phyloP scores from a whole-genome alignment of 2,329 filamentous ascomycete species.

The Albophoma yamanashiensis region DNA sequence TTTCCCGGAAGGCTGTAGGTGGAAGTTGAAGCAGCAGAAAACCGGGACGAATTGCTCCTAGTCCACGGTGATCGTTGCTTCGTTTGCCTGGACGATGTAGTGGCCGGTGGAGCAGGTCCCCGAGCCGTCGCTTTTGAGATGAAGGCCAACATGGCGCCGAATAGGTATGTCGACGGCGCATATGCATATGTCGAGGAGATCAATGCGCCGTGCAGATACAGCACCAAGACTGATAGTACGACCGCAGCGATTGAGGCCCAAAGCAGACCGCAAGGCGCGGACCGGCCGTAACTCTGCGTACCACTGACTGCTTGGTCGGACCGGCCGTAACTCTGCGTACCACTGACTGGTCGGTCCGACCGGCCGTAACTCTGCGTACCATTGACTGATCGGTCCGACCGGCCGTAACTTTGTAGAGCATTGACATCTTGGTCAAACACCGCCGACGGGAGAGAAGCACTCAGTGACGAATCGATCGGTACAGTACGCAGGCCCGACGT shows the following conservation, averaged over 20 bases:
- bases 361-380: too few relatives aligned
- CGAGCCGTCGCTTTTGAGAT: background rate
- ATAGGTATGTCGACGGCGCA: background rate
- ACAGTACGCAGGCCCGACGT: background rate
- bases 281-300: too few relatives aligned
- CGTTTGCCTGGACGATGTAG: background rate
- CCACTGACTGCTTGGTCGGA: too few relatives aligned
- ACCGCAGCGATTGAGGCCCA: background rate
- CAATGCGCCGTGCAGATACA: background rate
- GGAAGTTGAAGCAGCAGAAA: background rate
- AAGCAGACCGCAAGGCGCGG: background rate
- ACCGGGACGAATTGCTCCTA: background rate
- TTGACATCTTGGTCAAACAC: background rate
- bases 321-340: too few relatives aligned
- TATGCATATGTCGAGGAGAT: background rate
- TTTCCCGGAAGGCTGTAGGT: background rate
- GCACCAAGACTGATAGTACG: background rate
- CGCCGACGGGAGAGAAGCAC: too few relatives aligned
- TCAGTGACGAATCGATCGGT: background rate
- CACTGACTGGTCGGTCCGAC: too few relatives aligned
- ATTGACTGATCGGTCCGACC: too few relatives aligned
- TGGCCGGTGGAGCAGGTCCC: background rate
- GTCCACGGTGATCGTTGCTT: background rate
- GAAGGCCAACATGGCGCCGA: background rate
- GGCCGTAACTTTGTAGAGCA: too few relatives aligned